phyloP scores from a whole-genome alignment of 257 asterid genomes.

The Nicotiana tabacum region DNA sequence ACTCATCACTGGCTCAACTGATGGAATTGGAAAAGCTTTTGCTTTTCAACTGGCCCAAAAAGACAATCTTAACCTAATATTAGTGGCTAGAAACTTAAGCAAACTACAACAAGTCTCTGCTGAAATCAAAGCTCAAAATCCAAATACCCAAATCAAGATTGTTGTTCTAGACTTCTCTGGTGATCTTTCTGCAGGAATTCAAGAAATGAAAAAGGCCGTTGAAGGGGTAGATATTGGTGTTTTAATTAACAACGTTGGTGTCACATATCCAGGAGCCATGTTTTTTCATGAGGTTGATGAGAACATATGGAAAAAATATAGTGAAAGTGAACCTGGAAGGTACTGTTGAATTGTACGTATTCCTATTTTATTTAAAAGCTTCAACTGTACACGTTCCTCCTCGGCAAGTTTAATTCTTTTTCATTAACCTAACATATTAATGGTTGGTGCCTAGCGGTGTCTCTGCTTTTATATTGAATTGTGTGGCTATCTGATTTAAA shows the following conservation, averaged over 20 bases:
- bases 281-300: slow-evolving; percentile 70
- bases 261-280: slow-evolving; percentile 64
- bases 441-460: too few relatives aligned
- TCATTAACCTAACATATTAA: too few relatives aligned
- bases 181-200: slow-evolving; percentile 14
- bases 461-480: neutral
- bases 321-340: slow-evolving; percentile 63
- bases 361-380: too few relatives aligned
- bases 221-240: slow-evolving; percentile 67
- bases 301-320: slow-evolving; percentile 46
- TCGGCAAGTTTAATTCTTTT: too few relatives aligned
- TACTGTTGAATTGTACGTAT: too few relatives aligned
- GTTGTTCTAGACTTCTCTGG: slow-evolving; percentile 47
- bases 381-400: too few relatives aligned
- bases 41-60: slow-evolving; percentile 58
- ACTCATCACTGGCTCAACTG: slow-evolving; percentile 76
- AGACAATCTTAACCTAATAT: slow-evolving; percentile 55
- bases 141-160: slow-evolving; percentile 16
- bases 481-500: neutral
- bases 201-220: slow-evolving; percentile 24
- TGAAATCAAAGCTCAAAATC: slow-evolving; percentile 34
- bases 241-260: slow-evolving; percentile 78
- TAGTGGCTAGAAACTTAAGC: slow-evolving; percentile 41
- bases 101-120: slow-evolving; percentile 39
- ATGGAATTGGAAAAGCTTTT: slow-evolving; percentile 73